phyloP scores from a whole-genome alignment of 192 early-diverging fungal species.

The Podila epicladia region DNA sequence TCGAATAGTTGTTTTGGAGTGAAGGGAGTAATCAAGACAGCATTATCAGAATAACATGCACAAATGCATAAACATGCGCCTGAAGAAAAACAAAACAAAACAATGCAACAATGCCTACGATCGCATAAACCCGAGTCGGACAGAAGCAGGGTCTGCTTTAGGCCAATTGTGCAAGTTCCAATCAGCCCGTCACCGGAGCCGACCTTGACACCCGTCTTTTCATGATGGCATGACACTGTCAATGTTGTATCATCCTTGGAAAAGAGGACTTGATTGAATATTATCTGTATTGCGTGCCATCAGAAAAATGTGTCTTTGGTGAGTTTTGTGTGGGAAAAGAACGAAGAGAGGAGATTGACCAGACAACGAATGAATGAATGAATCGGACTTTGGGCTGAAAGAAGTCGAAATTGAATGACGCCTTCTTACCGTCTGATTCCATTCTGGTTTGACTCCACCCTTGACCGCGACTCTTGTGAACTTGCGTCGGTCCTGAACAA shows the following conservation, averaged over 20 bases:
- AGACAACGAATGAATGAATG: no score
- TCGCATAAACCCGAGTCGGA: constrained; percentile 14
- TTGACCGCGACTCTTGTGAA: constrained; percentile 44
- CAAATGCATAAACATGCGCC: no score
- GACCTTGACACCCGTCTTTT: constrained; percentile 36
- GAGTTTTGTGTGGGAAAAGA: not conserved
- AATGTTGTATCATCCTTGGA: constrained; percentile 25
- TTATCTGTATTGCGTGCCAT: constrained; percentile 16
- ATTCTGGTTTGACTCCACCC: constrained; percentile 34
- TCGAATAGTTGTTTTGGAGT: not conserved
- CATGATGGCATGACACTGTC: constrained; percentile 23
- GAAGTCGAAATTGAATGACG: not conserved
- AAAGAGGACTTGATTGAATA: constrained; percentile 16
- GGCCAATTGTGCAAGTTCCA: constrained; percentile 41
- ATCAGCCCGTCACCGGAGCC: constrained; percentile 40
- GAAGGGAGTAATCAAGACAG: not conserved
- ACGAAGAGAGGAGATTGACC: not conserved
- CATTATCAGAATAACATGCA: not conserved
- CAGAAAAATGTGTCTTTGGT: not conserved
- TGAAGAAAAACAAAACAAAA: not conserved
- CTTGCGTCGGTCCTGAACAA: constrained; percentile 31
- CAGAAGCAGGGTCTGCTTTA: constrained; percentile 22
- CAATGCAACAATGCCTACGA: constrained; percentile 12
- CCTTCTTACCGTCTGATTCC: constrained; percentile 42
- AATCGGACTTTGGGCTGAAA: no score